Percentiles rank a stretch among this genome's conserved stretches.
These are phyloP conservation scores for Gymnopilus junonius DNA, from an alignment of 768 basidiomycete genomes.

Conservation along the genomic window DNA sequence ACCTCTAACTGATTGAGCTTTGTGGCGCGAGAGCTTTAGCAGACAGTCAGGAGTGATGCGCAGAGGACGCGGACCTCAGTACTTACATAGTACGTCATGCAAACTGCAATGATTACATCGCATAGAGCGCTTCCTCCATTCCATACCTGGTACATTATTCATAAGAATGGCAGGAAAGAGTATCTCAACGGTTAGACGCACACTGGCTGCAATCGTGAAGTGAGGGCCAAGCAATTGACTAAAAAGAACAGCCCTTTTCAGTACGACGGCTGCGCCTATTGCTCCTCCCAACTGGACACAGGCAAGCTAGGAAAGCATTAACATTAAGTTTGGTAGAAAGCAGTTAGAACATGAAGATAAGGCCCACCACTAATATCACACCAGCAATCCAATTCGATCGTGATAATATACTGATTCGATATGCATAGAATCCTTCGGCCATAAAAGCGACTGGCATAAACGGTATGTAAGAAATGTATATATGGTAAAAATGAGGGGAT, in stretches of 20 bases:
- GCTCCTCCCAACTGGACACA: constrained; percentile 8
- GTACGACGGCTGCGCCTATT: constrained; percentile 5
- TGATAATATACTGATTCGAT: background rate
- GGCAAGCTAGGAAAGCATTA: background rate
- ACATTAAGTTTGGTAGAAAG: too few species aligned
- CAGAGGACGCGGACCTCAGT: background rate
- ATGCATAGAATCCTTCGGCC: constrained; percentile 7
- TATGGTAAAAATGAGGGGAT: background rate
- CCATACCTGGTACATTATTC: constrained; percentile 15
- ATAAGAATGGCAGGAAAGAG: too few species aligned
- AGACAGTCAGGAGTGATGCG: background rate
- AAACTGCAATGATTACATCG: constrained; percentile 21
- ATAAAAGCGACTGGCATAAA: constrained; percentile 2
- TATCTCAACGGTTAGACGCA: background rate
- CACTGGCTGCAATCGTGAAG: constrained; percentile 5
- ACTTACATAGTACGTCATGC: constrained; percentile 24
- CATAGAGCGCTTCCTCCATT: constrained; percentile 22
- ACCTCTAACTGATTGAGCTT: background rate
- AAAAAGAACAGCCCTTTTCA: constrained; percentile 5
- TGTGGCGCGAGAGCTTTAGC: constrained; percentile 5
- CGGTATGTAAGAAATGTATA: background rate
- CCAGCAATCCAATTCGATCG: background rate
- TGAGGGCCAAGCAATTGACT: constrained; percentile 3
- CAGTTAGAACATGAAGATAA: background rate
- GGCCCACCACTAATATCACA: background rate